Percentiles rank a stretch among this genome's conserved stretches.
These are phyloP conservation scores for Epichloe hybrida DNA, from an alignment of 2,329 filamentous ascomycete species.

Conservation along the genomic window DNA sequence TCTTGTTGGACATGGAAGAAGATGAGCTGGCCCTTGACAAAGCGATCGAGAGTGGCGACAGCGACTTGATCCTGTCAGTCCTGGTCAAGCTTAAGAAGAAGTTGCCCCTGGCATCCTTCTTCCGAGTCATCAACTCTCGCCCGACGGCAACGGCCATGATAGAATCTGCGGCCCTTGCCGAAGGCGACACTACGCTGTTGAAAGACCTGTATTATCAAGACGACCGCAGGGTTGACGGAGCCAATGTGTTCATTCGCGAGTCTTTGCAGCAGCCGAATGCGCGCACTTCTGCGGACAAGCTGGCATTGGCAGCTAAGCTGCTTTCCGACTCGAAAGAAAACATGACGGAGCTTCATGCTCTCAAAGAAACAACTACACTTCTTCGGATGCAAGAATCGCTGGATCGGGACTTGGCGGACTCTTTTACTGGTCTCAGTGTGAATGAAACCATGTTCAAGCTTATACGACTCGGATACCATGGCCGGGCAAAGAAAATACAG, in stretches of 20 bases:
- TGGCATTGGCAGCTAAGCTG: slow-evolving; percentile 73
- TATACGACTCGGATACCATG: slow-evolving; percentile 66
- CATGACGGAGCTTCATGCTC: slow-evolving; percentile 55
- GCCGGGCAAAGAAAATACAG: slow-evolving; percentile 79
- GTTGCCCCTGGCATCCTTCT: slow-evolving; percentile 79
- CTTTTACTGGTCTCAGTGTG: slow-evolving; percentile 70
- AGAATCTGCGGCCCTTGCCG: slow-evolving; percentile 60
- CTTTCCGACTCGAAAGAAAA: slow-evolving; percentile 74
- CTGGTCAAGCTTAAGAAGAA: slow-evolving; percentile 81
- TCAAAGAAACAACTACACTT: slow-evolving; percentile 70
- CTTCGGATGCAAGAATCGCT: slow-evolving; percentile 77
- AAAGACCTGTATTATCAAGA: slow-evolving; percentile 98
- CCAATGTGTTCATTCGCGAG: slow-evolving; percentile 75
- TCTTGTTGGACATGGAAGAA: slow-evolving; percentile 89
- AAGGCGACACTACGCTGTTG: slow-evolving; percentile 63
- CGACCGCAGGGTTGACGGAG: slow-evolving; percentile 76
- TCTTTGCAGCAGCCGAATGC: slow-evolving; percentile 61
- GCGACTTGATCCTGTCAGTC: slow-evolving; percentile 83
- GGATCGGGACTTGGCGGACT: slow-evolving; percentile 66
- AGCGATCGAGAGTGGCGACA: slow-evolving; percentile 88
- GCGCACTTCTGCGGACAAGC: slow-evolving; percentile 64
- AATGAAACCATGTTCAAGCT: slow-evolving; percentile 90
- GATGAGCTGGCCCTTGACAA: slow-evolving; percentile 92
- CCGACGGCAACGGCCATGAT: slow-evolving; percentile 81
- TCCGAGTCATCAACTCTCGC: slow-evolving; percentile 75